A percentile compares a stretch with the other conserved stretches of the same genome.
These are phyloP conservation scores for Euptelea pleiosperma DNA, from an alignment of 164 flowering plant species.

Conservation along the genomic window DNA sequence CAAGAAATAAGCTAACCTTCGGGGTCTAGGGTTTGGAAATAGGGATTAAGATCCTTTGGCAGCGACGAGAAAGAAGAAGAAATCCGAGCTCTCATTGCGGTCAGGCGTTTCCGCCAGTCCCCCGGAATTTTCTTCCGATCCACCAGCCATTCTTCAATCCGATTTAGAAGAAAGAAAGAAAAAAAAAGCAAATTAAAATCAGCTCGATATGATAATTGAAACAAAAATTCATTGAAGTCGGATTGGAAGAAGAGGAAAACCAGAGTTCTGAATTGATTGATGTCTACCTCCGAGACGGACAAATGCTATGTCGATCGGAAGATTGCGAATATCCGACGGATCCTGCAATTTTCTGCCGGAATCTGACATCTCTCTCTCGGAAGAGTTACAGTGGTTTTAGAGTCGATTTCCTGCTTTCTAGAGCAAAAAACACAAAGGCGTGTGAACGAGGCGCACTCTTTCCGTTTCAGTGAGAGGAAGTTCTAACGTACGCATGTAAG, in stretches of 20 bases:
- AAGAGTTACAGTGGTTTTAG: no score
- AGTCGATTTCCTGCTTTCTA: no score
- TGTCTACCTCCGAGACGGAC: conserved; percentile 89
- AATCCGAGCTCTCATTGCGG: conserved; percentile 51
- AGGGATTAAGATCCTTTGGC: conserved; percentile 77
- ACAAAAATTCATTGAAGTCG: not conserved
- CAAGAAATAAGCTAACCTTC: conserved; percentile 77
- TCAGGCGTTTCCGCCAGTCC: conserved; percentile 79
- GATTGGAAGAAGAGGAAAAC: not conserved
- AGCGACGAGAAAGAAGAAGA: conserved; percentile 63
- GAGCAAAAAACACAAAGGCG: no score
- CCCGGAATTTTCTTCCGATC: conserved; percentile 88
- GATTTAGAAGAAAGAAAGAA: not conserved
- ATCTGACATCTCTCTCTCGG: no score
- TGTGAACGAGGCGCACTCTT: no score
- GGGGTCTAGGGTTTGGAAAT: conserved; percentile 68
- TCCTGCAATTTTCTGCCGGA: conserved; percentile 55
- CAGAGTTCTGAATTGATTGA: not conserved
- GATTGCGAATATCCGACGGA: conserved; percentile 59
- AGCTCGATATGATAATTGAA: not conserved
- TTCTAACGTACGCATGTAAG: no score
- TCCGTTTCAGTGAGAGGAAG: no score
- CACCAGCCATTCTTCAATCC: conserved; percentile 79
- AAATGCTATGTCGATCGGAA: conserved; percentile 85
- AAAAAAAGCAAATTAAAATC: not conserved